Conservation (phyloP, 2,329 filamentous ascomycete genomes). For the Talaromyces sp. region DNA sequence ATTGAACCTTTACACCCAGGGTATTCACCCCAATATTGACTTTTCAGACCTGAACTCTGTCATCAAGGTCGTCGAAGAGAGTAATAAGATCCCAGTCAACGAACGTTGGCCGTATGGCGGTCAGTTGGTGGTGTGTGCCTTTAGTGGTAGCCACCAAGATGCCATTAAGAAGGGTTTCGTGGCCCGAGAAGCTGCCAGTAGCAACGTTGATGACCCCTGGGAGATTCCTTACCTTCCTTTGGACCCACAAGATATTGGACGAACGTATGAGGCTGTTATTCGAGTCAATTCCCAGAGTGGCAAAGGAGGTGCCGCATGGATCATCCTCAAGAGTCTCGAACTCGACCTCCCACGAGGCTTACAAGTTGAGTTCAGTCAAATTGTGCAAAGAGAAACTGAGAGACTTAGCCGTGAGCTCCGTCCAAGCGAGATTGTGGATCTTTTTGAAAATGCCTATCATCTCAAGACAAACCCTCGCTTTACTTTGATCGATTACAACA, state of each 20-base stretch:
- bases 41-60: slow-evolving; percentile 84
- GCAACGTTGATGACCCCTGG: slow-evolving; percentile 67
- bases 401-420: slow-evolving; percentile 77
- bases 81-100: slow-evolving; percentile 93
- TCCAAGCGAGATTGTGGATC: slow-evolving; percentile 73
- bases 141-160: slow-evolving; percentile 89
- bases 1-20: slow-evolving; percentile 93
- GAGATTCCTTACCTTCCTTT: slow-evolving; percentile 87
- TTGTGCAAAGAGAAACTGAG: slow-evolving; percentile 81
- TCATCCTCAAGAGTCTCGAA: slow-evolving; percentile 82
- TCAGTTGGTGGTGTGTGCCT: slow-evolving; percentile 85
- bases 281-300: slow-evolving; percentile 95
- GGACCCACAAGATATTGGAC: slow-evolving; percentile 87
- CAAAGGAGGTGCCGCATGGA: slow-evolving; percentile 92
- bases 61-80: slow-evolving; percentile 84
- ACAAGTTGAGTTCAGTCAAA: slow-evolving; percentile 83
- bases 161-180: slow-evolving; percentile 87
- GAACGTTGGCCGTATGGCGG: slow-evolving; percentile 87
- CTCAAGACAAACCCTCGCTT: slow-evolving; percentile 81
- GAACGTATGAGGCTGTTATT: slow-evolving; percentile 97
- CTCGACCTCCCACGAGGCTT: slow-evolving; percentile 90
- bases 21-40: slow-evolving; percentile 78
- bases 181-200: slow-evolving; percentile 59
- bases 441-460: slow-evolving; percentile 89
- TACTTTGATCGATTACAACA: slow-evolving; percentile 84